Evolutionary conservation across 352 stramenopile species (phyloP).

Genomic region (Globisporangium sylvaticum): DNA sequence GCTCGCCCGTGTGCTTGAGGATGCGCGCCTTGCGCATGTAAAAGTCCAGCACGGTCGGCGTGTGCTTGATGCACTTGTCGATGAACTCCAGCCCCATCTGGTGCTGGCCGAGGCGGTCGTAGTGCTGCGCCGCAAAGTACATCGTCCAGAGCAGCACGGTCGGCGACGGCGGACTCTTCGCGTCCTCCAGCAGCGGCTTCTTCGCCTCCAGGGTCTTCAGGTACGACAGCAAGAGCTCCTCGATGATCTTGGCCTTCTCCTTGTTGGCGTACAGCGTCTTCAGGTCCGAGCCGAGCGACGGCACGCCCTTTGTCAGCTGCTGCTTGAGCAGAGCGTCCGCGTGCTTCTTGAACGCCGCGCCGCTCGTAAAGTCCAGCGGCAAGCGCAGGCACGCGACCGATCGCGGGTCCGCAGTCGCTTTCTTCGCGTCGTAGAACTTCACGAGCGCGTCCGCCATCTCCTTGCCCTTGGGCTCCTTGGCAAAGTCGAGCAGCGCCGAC

Average conservation of each 20-base stretch:
- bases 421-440: constrained; percentile 47
- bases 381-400: constrained; percentile 88
- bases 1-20: constrained; percentile 92
- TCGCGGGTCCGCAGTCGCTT: constrained; percentile 43
- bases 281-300: constrained; percentile 92
- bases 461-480: constrained; percentile 34
- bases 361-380: constrained; percentile 85
- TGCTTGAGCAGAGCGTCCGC: constrained; percentile 56
- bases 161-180: constrained; percentile 29
- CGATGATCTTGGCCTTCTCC: constrained; percentile 59
- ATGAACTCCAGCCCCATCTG: constrained; percentile 85
- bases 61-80: constrained; percentile 92
- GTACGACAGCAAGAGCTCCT: constrained; percentile 77
- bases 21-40: constrained; percentile 92
- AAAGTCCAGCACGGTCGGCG: constrained; percentile 91
- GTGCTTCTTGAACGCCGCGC: constrained; percentile 67
- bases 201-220: constrained; percentile 65
- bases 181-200: constrained; percentile 41
- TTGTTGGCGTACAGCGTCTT: constrained; percentile 84
- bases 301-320: constrained; percentile 90
- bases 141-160: constrained; percentile 85
- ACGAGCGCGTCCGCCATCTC: constrained; percentile 46
- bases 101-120: constrained; percentile 88
- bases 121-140: constrained; percentile 92
- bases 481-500: constrained; percentile 49